Percentiles rank a stretch among this genome's conserved stretches.
Evolutionary conservation across 1,284 basidiomycete species (phyloP).

Genomic region (Trichosporon sp.): DNA sequence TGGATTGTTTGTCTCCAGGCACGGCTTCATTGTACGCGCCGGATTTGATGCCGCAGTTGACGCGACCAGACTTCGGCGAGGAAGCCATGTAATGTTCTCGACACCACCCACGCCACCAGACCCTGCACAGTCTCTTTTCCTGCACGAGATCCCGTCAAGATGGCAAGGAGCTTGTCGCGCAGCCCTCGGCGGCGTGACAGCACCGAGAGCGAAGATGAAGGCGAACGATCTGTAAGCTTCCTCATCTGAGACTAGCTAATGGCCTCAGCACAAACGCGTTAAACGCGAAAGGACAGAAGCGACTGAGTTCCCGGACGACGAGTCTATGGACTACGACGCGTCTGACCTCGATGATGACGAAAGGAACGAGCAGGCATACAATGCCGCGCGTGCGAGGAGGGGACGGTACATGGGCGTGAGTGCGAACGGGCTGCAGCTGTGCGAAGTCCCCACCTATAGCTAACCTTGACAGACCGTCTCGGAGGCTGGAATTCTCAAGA

Average conservation of each 20-base stretch:
- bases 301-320: slow-evolving; percentile 13
- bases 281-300: slow-evolving; percentile 18
- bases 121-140: neutral
- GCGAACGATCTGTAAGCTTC: neutral
- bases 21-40: neutral
- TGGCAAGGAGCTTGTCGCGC: slow-evolving; percentile 1
- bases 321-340: slow-evolving; percentile 5
- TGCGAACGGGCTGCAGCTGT: neutral
- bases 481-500: slow-evolving; percentile 79
- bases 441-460: no score
- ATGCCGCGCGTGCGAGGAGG: neutral
- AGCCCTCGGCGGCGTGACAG: slow-evolving; percentile 1
- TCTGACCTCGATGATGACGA: slow-evolving; percentile 18
- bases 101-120: neutral
- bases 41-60: slow-evolving; percentile 1
- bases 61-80: neutral
- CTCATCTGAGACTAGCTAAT: neutral
- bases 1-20: neutral
- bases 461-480: slow-evolving; percentile 57
- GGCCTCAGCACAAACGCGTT: slow-evolving; percentile 23
- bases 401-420: neutral
- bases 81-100: neutral
- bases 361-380: slow-evolving; percentile 7
- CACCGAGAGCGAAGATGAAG: slow-evolving; percentile 4
- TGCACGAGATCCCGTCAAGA: neutral